A percentile compares a stretch with the other conserved stretches of the same genome.
phyloP scores from a whole-genome alignment of 176 grass and related monocot genomes.

The Oryza officinalis region DNA sequence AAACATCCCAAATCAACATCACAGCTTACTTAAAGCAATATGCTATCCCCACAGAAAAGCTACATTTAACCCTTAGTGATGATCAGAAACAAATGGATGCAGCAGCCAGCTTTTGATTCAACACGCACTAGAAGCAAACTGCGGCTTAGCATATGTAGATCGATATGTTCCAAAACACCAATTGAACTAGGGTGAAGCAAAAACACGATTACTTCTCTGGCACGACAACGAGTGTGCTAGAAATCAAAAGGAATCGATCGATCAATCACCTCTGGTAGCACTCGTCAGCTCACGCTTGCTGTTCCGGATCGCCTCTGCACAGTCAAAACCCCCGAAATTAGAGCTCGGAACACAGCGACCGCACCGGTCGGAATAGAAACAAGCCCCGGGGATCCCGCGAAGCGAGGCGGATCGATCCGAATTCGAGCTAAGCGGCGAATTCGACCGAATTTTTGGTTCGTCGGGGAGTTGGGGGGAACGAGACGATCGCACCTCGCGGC shows the following conservation, averaged over 20 bases:
- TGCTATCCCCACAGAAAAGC: constrained; percentile 2
- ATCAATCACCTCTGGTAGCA: constrained; percentile 75
- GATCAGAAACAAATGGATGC: background rate
- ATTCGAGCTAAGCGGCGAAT: constrained; percentile 2
- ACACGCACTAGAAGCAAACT: constrained; percentile 18
- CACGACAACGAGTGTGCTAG: background rate
- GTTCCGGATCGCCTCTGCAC: constrained; percentile 77
- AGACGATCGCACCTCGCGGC: constrained; percentile 50
- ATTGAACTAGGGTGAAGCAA: background rate
- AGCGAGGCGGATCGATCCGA: background rate
- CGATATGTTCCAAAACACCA: background rate
- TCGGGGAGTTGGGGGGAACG: too few species aligned
- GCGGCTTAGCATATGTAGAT: background rate
- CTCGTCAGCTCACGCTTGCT: constrained; percentile 91
- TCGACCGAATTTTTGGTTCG: background rate
- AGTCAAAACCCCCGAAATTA: constrained; percentile 33
- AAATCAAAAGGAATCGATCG: background rate
- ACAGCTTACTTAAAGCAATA: background rate
- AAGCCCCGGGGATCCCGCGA: background rate
- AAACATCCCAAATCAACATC: constrained; percentile 19
- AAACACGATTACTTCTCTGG: background rate
- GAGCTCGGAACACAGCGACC: background rate
- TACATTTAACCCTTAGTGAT: background rate
- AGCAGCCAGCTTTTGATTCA: constrained; percentile 7
- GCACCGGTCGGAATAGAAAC: background rate